Percentiles rank a stretch among this genome's conserved stretches.
phyloP scores from a whole-genome alignment of 768 basidiomycete species.

The Trichaptum fuscoviolaceum region DNA sequence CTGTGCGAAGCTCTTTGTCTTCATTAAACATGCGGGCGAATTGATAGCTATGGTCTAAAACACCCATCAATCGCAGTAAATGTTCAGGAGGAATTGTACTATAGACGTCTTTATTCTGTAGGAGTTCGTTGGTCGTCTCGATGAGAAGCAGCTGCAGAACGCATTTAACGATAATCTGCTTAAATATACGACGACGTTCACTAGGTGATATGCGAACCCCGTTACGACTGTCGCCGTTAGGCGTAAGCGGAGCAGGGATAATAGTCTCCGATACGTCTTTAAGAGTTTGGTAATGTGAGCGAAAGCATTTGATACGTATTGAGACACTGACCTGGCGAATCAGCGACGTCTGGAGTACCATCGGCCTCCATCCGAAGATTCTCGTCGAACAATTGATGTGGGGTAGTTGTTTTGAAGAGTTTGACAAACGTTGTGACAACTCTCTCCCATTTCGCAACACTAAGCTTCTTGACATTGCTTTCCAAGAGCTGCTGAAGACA shows the following conservation, averaged over 20 bases:
- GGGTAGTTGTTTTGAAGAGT: conserved; percentile 96
- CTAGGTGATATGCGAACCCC: conserved; percentile 50
- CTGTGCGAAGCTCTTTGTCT: conserved; percentile 93
- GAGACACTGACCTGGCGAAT: conserved; percentile 27
- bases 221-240: conserved; percentile 46
- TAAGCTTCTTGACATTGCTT: conserved; percentile 85
- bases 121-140: conserved; percentile 92
- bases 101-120: conserved; percentile 91
- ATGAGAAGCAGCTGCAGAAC: conserved; percentile 94
- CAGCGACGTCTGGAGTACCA: conserved; percentile 48
- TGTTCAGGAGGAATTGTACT: conserved; percentile 91
- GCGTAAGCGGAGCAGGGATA: conserved; percentile 84
- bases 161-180: conserved; percentile 99
- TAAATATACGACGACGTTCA: conserved; percentile 84
- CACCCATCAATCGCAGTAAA: conserved; percentile 88
- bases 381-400: conserved; percentile 95
- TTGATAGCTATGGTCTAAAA: conserved; percentile 94
- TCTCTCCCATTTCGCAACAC: conserved; percentile 80
- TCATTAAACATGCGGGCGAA: conserved; percentile 98
- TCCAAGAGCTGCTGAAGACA: conserved; percentile 96
- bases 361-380: conserved; percentile 82
- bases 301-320: conserved; percentile 1
- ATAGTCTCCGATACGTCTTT: conserved; percentile 65
- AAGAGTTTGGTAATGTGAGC: conserved; percentile 10
- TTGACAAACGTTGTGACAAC: conserved; percentile 91